A percentile compares a stretch with the other conserved stretches of the same genome.
These are phyloP conservation scores for Diaporthe eres DNA, from an alignment of 2,329 filamentous ascomycete genomes.

Conservation along the genomic window DNA sequence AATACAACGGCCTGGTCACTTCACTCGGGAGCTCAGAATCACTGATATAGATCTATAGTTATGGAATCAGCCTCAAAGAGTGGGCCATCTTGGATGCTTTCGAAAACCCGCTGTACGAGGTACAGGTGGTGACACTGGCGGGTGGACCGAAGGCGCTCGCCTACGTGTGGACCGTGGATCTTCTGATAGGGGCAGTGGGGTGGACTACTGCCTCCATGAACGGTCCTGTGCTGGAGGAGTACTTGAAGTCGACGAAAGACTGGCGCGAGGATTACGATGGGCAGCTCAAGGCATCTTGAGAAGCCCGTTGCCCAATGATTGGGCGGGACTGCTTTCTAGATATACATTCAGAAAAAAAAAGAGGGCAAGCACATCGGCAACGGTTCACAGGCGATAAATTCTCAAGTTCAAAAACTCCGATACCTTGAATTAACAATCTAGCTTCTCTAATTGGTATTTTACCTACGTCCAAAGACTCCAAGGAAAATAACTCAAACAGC, in stretches of 20 bases:
- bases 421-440: neutral
- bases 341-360: neutral
- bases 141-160: slow-evolving; percentile 22
- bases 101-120: slow-evolving; percentile 39
- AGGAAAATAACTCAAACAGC: neutral
- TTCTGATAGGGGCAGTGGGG: neutral
- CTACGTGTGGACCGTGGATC: slow-evolving; percentile 24
- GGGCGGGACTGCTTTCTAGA: too few relatives aligned
- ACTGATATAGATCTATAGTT: neutral
- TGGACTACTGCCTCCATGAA: slow-evolving; percentile 19
- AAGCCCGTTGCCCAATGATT: neutral
- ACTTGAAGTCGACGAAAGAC: neutral
- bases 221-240: neutral
- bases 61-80: slow-evolving; percentile 26
- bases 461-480: neutral
- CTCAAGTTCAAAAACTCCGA: neutral
- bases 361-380: neutral
- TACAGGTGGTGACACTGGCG: slow-evolving; percentile 29
- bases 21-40: neutral
- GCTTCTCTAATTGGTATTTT: too few relatives aligned
- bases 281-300: neutral
- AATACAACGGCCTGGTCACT: neutral
- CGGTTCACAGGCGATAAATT: neutral
- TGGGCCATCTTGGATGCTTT: slow-evolving; percentile 40
- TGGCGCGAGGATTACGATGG: slow-evolving; percentile 24